phyloP scores from a whole-genome alignment of 177 flowering plant genomes.

The Vitis hybrid region DNA sequence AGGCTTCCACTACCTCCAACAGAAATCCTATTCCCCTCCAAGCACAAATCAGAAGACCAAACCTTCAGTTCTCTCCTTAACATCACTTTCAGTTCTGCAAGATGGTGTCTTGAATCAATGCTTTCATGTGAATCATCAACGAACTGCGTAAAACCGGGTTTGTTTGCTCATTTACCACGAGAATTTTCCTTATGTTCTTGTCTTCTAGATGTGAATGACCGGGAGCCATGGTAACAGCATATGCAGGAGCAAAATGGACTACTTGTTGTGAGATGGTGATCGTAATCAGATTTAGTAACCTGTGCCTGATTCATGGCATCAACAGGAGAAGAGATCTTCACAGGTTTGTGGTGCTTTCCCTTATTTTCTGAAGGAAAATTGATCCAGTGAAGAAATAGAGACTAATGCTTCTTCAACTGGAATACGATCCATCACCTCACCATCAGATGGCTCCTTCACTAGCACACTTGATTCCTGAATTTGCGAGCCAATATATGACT shows the following conservation, averaged over 20 bases:
- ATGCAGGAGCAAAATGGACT: constrained; percentile 26
- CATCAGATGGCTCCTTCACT: constrained; percentile 29
- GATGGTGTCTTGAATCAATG: too few relatives aligned
- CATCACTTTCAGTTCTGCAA: too few relatives aligned
- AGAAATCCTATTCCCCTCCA: too few relatives aligned
- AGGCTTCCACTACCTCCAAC: too few relatives aligned
- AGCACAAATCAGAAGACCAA: too few relatives aligned
- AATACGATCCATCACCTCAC: constrained; percentile 16
- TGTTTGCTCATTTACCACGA: too few relatives aligned
- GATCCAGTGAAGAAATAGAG: constrained; percentile 21
- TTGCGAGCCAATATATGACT: constrained; percentile 21
- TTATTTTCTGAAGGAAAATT: constrained; percentile 30
- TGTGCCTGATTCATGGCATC: constrained; percentile 22
- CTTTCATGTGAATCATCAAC: too few relatives aligned
- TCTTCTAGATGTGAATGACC: too few relatives aligned
- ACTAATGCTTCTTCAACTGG: constrained; percentile 29
- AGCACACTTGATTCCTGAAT: constrained; percentile 22
- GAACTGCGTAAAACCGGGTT: too few relatives aligned
- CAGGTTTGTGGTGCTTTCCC: constrained; percentile 32
- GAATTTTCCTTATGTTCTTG: too few relatives aligned
- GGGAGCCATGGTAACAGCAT: constrained; percentile 10
- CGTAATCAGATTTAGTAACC: constrained; percentile 29
- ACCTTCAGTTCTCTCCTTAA: too few relatives aligned
- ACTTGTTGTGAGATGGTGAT: constrained; percentile 21
- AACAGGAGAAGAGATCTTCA: constrained; percentile 16